Evolutionary conservation across 169 alveolate genomes (phyloP).

Genomic region (Eimeria tenella): DNA sequence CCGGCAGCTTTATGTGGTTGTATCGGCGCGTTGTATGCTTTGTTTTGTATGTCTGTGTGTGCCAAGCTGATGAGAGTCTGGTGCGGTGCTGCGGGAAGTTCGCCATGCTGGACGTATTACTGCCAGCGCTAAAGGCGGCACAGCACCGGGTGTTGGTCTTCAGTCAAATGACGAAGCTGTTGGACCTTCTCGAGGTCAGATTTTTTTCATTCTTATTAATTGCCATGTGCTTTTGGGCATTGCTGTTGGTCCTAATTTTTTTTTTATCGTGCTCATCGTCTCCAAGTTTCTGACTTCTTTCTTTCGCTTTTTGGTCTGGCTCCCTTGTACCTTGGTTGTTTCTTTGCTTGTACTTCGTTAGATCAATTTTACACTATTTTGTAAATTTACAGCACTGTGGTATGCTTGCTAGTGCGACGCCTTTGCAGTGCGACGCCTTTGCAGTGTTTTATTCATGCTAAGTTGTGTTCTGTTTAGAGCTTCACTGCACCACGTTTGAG

Average conservation of each 20-base stretch:
- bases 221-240: no score
- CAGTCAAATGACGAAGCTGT: slow-evolving; percentile 93
- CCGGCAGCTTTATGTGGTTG: background rate
- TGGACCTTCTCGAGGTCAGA: slow-evolving; percentile 92
- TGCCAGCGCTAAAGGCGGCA: slow-evolving; percentile 91
- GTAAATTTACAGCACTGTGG: no score
- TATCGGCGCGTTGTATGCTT: background rate
- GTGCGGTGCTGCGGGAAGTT: slow-evolving; percentile 95
- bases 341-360: no score
- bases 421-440: no score
- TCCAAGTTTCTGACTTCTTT: background rate
- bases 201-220: no score
- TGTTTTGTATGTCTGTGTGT: background rate
- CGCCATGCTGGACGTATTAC: slow-evolving; percentile 92
- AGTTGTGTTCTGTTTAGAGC: no score
- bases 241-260: background rate
- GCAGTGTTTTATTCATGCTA: no score
- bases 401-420: no score
- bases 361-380: no score
- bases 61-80: slow-evolving; percentile 90
- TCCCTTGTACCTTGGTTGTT: background rate
- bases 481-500: no score
- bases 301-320: background rate
- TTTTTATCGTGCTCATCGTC: background rate
- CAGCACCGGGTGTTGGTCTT: slow-evolving; percentile 93